phyloP scores from a whole-genome alignment of 176 grass and related monocot genomes.

The Bothriochloa decipiens region DNA sequence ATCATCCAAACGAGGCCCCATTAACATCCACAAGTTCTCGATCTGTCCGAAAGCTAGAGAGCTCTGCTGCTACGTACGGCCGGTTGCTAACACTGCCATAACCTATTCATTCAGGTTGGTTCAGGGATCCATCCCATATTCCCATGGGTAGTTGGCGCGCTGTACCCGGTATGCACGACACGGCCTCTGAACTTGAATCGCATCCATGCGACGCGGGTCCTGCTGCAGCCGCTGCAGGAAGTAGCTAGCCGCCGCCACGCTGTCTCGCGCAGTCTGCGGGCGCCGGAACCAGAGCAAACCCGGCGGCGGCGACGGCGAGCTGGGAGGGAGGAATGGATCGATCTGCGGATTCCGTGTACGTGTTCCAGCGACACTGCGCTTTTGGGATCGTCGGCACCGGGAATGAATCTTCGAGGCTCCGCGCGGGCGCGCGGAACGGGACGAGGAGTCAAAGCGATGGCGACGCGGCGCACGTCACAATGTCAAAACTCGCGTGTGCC shows the following conservation, averaged over 20 bases:
- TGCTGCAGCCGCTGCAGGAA: too few relatives aligned
- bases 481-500: conserved; percentile 42
- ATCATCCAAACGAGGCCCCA: too few relatives aligned
- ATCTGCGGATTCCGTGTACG: background rate
- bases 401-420: conserved; percentile 16
- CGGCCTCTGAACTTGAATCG: background rate
- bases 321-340: too few relatives aligned
- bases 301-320: background rate
- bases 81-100: background rate
- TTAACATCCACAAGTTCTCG: background rate
- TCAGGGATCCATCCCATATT: background rate
- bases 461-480: background rate
- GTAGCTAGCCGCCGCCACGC: too few relatives aligned
- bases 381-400: background rate
- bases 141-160: background rate
- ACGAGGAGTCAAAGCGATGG: background rate
- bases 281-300: conserved; percentile 19
- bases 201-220: too few relatives aligned
- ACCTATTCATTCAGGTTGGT: background rate
- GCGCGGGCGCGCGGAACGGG: background rate
- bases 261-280: conserved; percentile 12
- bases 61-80: background rate
- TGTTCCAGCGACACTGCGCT: background rate
- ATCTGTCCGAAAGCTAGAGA: background rate
- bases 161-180: conserved; percentile 4